Conservation (phyloP, 2,329 filamentous ascomycete species). For the Paecilomyces sp. region DNA sequence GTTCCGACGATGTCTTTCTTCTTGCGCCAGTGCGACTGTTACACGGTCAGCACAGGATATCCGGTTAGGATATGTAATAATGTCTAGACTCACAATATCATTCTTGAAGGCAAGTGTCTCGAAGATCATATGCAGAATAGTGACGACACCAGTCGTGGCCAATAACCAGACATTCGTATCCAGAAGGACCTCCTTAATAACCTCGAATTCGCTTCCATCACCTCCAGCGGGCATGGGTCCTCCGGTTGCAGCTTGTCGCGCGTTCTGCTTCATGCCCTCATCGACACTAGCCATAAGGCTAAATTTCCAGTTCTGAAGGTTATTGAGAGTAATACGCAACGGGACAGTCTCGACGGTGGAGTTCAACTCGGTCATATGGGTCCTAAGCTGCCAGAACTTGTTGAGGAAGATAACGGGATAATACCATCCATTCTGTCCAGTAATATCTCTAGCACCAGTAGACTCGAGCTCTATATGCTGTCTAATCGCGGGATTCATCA, state of each 20-base stretch:
- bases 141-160: slow-evolving; percentile 74
- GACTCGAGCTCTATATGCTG: slow-evolving; percentile 74
- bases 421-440: slow-evolving; percentile 89
- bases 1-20: slow-evolving; percentile 99
- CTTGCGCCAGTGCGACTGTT: slow-evolving; percentile 80
- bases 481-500: slow-evolving; percentile 64
- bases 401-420: slow-evolving; percentile 86
- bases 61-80: neutral
- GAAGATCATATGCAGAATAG: slow-evolving; percentile 85
- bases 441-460: slow-evolving; percentile 72
- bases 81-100: slow-evolving; percentile 61
- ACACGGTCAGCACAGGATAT: slow-evolving; percentile 9
- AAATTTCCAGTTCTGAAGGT: slow-evolving; percentile 85
- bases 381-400: slow-evolving; percentile 92
- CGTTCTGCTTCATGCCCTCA: slow-evolving; percentile 75
- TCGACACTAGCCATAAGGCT: slow-evolving; percentile 77
- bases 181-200: slow-evolving; percentile 91
- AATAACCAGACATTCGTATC: slow-evolving; percentile 92
- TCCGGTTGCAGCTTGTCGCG: slow-evolving; percentile 69
- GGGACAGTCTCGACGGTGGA: slow-evolving; percentile 77
- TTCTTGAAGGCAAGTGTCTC: slow-evolving; percentile 96
- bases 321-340: slow-evolving; percentile 75
- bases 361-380: slow-evolving; percentile 87
- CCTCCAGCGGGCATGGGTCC: slow-evolving; percentile 65
- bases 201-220: slow-evolving; percentile 90